Conservation (phyloP, 2,329 filamentous ascomycete genomes). For the Cytospora leucostoma region DNA sequence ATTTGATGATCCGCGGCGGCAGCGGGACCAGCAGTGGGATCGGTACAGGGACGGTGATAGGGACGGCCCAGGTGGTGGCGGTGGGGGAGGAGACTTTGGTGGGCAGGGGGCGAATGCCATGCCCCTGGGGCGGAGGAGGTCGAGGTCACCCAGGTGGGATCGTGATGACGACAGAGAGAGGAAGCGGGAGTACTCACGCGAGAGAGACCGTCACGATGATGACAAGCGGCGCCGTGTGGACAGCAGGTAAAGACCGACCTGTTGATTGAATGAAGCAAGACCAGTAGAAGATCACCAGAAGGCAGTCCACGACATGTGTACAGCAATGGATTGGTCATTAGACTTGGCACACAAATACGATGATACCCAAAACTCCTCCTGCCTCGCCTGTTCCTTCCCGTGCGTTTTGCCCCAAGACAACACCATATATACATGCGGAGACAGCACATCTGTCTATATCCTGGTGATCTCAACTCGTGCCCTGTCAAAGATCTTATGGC, state of each 20-base stretch:
- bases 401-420: not conserved
- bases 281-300: not conserved
- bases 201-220: slow-evolving; percentile 53
- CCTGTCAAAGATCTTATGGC: slow-evolving; percentile 78
- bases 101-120: slow-evolving; percentile 69
- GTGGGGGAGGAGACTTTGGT: slow-evolving; percentile 46
- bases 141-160: slow-evolving; percentile 53
- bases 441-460: slow-evolving; percentile 51
- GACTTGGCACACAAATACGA: not conserved
- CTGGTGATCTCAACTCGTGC: slow-evolving; percentile 84
- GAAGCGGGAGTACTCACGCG: slow-evolving; percentile 60
- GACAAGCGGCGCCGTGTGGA: slow-evolving; percentile 64
- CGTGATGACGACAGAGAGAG: slow-evolving; percentile 50
- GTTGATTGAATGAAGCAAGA: not conserved
- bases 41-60: slow-evolving; percentile 42
- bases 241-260: slow-evolving; percentile 33
- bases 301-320: not conserved
- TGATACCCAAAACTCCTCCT: slow-evolving; percentile 31
- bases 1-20: slow-evolving; percentile 52
- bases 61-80: slow-evolving; percentile 41
- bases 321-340: not conserved
- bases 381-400: not conserved
- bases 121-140: slow-evolving; percentile 64
- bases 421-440: not conserved
- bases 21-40: slow-evolving; percentile 41